These are phyloP conservation scores for Citrullus mucosospermus DNA, from an alignment of 306 rosid genomes.

Conservation along the genomic window DNA sequence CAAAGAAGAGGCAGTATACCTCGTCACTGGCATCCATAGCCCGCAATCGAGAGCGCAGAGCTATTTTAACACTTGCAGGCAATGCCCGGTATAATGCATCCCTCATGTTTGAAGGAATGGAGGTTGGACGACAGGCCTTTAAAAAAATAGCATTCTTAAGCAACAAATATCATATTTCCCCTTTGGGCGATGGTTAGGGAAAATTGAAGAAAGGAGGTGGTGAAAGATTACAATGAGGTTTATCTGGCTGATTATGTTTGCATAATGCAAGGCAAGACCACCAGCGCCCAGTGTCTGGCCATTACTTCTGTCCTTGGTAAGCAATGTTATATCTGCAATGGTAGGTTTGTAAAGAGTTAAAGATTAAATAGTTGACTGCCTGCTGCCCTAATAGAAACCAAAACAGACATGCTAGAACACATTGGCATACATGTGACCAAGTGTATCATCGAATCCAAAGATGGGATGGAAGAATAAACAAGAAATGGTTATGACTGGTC, in stretches of 20 bases:
- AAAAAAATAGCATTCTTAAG: not conserved
- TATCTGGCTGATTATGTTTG: conserved; percentile 70
- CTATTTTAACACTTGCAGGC: conserved; percentile 53
- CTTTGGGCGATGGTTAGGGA: not conserved
- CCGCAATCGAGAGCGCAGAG: conserved; percentile 58
- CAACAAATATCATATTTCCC: not conserved
- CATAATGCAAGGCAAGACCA: conserved; percentile 95
- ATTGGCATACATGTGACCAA: no score
- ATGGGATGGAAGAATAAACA: no score
- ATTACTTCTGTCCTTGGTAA: conserved; percentile 14
- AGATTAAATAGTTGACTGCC: not conserved
- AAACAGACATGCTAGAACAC: not conserved
- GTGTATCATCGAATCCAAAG: no score
- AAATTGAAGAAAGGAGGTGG: not conserved
- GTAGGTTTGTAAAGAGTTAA: not conserved
- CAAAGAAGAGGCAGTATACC: conserved; percentile 21
- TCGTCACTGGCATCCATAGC: conserved; percentile 34
- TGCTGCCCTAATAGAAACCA: not conserved
- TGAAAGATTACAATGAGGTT: conserved; percentile 53
- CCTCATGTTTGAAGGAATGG: conserved; percentile 67
- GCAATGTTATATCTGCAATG: conserved; percentile 25
- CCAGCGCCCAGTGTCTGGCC: conserved; percentile 64
- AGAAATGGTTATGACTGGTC: not conserved
- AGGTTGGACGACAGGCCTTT: conserved; percentile 74
- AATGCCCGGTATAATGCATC: conserved; percentile 71